Evolutionary conservation across 495 filamentous ascomycete species (phyloP), one percentile per base, ranked within the genome.

Genomic region (Penicillium samsonianum): DNA sequence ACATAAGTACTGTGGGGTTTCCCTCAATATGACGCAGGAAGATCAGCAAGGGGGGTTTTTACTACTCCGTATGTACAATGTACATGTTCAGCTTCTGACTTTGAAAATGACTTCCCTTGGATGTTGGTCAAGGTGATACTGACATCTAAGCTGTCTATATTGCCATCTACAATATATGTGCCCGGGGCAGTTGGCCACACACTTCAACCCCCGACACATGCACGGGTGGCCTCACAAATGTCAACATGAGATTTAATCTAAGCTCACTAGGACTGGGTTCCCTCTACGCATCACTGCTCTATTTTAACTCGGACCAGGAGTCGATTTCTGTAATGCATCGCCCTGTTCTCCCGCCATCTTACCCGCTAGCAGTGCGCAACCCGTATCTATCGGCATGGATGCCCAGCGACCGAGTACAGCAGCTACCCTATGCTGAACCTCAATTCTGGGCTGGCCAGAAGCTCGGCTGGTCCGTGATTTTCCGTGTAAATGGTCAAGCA

Each of bases 391-490:
- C 73, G 41, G 55, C 68, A 60, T 82, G 78, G 78, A 72, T 82
- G 63, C 77, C 78, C 5, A 70, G 74, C 22, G 67, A 76, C 48
- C 63, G 67, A 20, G 67, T 74, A 8, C 50, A 69, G 28, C 65
- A 65, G 23, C 57, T 82, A 16, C 74, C 79, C 2, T 69, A 64
- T 31, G 67, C 78, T 1, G 65, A 71, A 17, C 68, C 80, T 1
- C 74, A 82, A 55, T 83, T 83, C 58, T 82, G 80, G 80, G 67
- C 67, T 4, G 78, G 79, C 3, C 71, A 78, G 50, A 69, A 71
- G 19, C 64, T 82, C 12, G 75, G 71, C 2, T 81, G 78, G 76
- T 71, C 73, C 7, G 67, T 83, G 12, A 67, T 83, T 44, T 77
- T 76, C 4, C 76, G 76, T 6, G 69, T 83, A 12, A 69, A 79